phyloP scores from a whole-genome alignment of 768 basidiomycete species.

The Naganishia onofrii region DNA sequence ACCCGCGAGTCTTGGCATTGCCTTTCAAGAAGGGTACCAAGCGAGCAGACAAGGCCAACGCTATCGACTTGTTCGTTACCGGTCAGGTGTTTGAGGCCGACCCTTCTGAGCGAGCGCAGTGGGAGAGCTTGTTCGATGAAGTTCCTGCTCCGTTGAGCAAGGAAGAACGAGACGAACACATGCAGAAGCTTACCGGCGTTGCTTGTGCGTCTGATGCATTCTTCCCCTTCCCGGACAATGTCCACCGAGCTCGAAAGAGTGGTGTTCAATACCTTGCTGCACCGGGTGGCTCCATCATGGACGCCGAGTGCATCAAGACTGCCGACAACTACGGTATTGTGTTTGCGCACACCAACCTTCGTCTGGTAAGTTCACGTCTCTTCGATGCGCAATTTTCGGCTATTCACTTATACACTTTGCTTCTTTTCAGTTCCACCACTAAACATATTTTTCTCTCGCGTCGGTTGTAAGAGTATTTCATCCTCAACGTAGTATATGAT shows the following conservation, averaged over 20 bases:
- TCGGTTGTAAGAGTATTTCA: slow-evolving; percentile 14
- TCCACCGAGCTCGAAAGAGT: slow-evolving; percentile 84
- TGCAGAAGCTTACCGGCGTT: slow-evolving; percentile 71
- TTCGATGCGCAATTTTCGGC: neutral
- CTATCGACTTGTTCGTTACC: slow-evolving; percentile 91
- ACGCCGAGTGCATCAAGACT: slow-evolving; percentile 90
- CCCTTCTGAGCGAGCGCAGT: slow-evolving; percentile 81
- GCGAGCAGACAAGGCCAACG: slow-evolving; percentile 96
- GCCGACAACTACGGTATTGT: slow-evolving; percentile 90
- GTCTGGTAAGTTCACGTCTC: slow-evolving; percentile 72
- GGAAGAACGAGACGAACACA: slow-evolving; percentile 73
- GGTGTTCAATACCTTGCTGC: slow-evolving; percentile 91
- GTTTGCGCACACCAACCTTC: slow-evolving; percentile 81
- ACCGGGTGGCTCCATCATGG: slow-evolving; percentile 87
- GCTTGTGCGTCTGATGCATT: slow-evolving; percentile 96
- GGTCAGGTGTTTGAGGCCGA: slow-evolving; percentile 72
- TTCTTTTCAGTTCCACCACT: slow-evolving; percentile 34
- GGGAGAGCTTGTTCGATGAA: slow-evolving; percentile 80
- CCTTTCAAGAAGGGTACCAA: slow-evolving; percentile 98
- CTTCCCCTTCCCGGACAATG: slow-evolving; percentile 99
- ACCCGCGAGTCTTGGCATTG: slow-evolving; percentile 83
- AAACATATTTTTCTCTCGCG: slow-evolving; percentile 23
- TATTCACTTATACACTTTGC: neutral
- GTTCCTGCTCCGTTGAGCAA: slow-evolving; percentile 65
- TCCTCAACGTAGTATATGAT: slow-evolving; percentile 7